Evolutionary conservation across 805 yeast genomes (phyloP).

Genomic region (Teunomyces lycoperdinae): DNA sequence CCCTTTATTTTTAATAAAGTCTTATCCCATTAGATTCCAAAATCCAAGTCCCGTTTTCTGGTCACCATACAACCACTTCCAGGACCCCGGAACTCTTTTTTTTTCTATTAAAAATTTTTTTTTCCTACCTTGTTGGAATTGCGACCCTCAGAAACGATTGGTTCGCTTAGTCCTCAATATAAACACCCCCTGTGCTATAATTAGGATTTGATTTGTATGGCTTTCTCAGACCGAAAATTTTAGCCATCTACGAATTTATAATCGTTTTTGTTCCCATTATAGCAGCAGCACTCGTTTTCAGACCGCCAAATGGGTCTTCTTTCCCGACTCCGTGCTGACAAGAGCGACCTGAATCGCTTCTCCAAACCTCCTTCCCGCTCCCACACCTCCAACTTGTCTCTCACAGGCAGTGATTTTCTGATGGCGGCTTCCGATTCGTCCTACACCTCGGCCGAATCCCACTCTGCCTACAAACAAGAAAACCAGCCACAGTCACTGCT

Average conservation of each 20-base stretch:
- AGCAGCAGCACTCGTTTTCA: background rate
- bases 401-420: conserved; percentile 34
- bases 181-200: background rate
- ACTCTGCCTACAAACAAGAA: conserved; percentile 1
- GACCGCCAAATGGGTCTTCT: conserved; percentile 20
- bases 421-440: conserved; percentile 29
- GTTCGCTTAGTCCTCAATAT: background rate
- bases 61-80: too few relatives aligned
- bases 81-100: too few relatives aligned
- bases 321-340: conserved; percentile 16
- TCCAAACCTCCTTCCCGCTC: conserved; percentile 11
- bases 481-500: too few relatives aligned
- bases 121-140: too few relatives aligned
- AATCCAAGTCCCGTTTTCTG: too few relatives aligned
- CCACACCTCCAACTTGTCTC: conserved; percentile 15
- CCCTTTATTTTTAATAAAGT: background rate
- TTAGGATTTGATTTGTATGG: background rate
- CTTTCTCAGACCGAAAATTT: background rate
- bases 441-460: conserved; percentile 25
- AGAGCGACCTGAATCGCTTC: background rate
- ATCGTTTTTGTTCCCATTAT: background rate
- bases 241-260: background rate
- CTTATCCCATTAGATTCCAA: background rate
- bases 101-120: too few relatives aligned
- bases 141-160: too few relatives aligned